A percentile compares a stretch with the other conserved stretches of the same genome.
Evolutionary conservation across 371 early-diverging fungal species (phyloP).

Genomic region (Mucor lusitanicus): DNA sequence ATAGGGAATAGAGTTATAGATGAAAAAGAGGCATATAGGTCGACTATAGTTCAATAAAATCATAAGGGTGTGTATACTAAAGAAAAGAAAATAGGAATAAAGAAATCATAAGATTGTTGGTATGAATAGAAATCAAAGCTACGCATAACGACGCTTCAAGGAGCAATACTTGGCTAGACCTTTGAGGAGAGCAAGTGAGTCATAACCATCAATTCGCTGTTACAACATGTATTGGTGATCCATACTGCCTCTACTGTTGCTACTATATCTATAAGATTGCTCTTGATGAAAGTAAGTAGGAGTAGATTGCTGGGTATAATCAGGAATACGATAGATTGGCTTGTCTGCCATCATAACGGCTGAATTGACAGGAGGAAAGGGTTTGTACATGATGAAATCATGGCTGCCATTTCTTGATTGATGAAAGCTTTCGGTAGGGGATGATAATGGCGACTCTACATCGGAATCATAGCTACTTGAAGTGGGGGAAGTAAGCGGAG

Average conservation of each 20-base stretch:
- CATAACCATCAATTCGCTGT: not conserved
- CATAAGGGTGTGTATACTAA: not conserved
- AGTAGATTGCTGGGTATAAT: conserved; percentile 1
- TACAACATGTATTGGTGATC: not conserved
- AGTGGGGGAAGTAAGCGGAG: conserved; percentile 27
- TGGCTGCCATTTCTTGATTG: not conserved
- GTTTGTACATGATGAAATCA: conserved; percentile 11
- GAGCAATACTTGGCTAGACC: not conserved
- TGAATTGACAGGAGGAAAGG: conserved; percentile 17
- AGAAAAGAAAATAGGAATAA: not conserved
- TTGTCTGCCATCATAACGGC: not conserved
- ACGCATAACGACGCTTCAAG: not conserved
- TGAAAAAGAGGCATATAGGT: not conserved
- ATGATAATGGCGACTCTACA: conserved; percentile 32
- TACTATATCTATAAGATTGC: not conserved
- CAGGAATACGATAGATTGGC: conserved; percentile 24
- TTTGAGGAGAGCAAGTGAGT: not conserved
- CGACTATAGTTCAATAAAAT: not conserved
- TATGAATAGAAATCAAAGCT: not conserved
- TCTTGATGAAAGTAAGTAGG: not conserved
- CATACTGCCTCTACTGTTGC: not conserved
- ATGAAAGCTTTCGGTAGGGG: conserved; percentile 23
- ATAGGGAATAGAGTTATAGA: not conserved
- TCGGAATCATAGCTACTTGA: conserved; percentile 35
- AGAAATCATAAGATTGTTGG: not conserved